These are phyloP conservation scores for Dryas alaskensis DNA, from an alignment of 306 rosid species.

Conservation along the genomic window DNA sequence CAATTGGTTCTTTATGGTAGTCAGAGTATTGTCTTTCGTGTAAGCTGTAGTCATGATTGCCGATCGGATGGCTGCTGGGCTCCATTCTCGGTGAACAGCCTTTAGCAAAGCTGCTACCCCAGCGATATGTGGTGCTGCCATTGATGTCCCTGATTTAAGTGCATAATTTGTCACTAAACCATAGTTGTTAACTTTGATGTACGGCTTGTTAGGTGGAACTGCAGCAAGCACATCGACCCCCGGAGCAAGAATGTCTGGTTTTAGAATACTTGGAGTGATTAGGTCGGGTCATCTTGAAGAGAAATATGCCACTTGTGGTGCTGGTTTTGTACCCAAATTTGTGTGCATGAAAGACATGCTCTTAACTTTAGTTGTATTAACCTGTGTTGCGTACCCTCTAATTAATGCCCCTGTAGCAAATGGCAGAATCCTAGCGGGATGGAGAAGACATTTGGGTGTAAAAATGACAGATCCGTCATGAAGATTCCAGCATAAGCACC, in stretches of 20 bases:
- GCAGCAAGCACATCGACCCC: constrained; percentile 12
- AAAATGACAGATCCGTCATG: neutral
- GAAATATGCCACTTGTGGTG: constrained; percentile 7
- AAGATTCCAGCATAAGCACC: constrained; percentile 15
- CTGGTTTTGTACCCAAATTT: constrained; percentile 7
- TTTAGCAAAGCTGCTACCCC: constrained; percentile 14
- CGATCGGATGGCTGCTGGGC: constrained; percentile 19
- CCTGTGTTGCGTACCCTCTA: constrained; percentile 1
- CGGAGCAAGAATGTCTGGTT: constrained; percentile 19
- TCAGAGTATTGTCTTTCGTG: neutral
- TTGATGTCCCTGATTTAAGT: constrained; percentile 10
- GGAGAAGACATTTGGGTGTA: neutral
- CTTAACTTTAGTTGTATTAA: neutral
- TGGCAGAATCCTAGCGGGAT: constrained; percentile 5
- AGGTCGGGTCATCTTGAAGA: constrained; percentile 21
- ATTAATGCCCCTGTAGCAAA: neutral
- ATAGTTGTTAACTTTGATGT: neutral
- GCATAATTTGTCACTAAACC: constrained; percentile 3
- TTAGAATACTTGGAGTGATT: constrained; percentile 4
- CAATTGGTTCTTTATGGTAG: neutral
- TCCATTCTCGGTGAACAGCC: constrained; percentile 14
- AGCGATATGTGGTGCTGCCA: constrained; percentile 6
- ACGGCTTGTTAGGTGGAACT: neutral
- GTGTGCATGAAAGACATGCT: constrained; percentile 6
- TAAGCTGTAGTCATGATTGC: constrained; percentile 20